A percentile compares a stretch with the other conserved stretches of the same genome.
Conservation (phyloP, 1,139 yeast genomes). For the Blastobotrys malaysiensis region DNA sequence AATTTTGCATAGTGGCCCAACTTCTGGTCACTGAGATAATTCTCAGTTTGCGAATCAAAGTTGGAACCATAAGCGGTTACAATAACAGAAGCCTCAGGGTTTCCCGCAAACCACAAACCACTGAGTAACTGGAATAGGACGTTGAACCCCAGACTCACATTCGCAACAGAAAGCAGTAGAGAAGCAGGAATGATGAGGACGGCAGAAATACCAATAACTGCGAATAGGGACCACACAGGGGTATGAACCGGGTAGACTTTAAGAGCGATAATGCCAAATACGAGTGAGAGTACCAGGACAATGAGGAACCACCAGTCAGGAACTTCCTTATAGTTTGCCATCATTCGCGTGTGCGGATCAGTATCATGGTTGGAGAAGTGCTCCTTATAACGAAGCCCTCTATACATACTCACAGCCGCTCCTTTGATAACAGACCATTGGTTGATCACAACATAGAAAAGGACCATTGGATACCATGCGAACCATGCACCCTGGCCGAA, state of each 20-base stretch:
- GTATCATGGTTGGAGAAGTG: slow-evolving; percentile 15
- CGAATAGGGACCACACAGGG: slow-evolving; percentile 49
- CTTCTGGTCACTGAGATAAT: slow-evolving; percentile 50
- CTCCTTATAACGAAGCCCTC: slow-evolving; percentile 4
- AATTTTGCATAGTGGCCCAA: slow-evolving; percentile 55
- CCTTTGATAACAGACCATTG: slow-evolving; percentile 19
- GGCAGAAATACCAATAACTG: slow-evolving; percentile 50
- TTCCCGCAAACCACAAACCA: slow-evolving; percentile 60
- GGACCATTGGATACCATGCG: slow-evolving; percentile 22
- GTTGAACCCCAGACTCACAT: slow-evolving; percentile 49
- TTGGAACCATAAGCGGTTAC: slow-evolving; percentile 55
- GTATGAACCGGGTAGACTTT: slow-evolving; percentile 39
- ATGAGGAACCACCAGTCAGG: slow-evolving; percentile 58
- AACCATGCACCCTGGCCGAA: slow-evolving; percentile 29
- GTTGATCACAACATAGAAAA: slow-evolving; percentile 17
- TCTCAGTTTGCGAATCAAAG: slow-evolving; percentile 48
- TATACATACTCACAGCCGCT: slow-evolving; percentile 11
- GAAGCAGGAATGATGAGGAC: slow-evolving; percentile 49
- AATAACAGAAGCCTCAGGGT: slow-evolving; percentile 54
- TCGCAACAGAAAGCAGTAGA: slow-evolving; percentile 47
- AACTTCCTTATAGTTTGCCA: slow-evolving; percentile 50
- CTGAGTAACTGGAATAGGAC: slow-evolving; percentile 55
- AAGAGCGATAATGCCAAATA: slow-evolving; percentile 45
- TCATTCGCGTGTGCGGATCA: slow-evolving; percentile 45
- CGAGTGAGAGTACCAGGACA: slow-evolving; percentile 43